Evolutionary conservation across 2,329 filamentous ascomycete species (phyloP), one percentile per base, ranked within the genome.

Genomic region (Hypoxylon sp.): DNA sequence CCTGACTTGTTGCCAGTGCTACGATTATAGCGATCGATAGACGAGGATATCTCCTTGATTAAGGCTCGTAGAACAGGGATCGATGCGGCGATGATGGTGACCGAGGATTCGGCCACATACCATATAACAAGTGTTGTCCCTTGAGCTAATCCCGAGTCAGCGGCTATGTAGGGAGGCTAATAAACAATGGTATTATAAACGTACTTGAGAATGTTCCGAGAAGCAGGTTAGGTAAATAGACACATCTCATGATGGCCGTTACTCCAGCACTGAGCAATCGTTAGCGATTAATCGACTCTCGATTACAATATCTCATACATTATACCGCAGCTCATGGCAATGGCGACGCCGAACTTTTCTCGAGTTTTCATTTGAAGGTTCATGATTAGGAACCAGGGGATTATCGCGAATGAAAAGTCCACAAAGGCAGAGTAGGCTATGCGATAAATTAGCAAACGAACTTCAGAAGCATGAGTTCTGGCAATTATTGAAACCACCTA

Each of bases 61-160:
- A 76, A 69, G n/a, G 71, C 74, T 1, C 75, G 73, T 6, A 77
- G 58, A n/a, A 77, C 75, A 7, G 76, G 76, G 22, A 77, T 76
- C 2, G 74, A 77, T 36, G 74, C 71, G 4, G 74, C 75, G 2
- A 76, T 66, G 22, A 77, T 73, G 5, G 74, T 73, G 2, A 65
- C 70, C 14, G 70, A 58, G 3, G 72, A 62, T 57, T 77, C 75
- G 11, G 72, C 74, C 0, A 67, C 64, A 14, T 68, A 71, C 75
- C 75, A 77, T 8, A 76, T 73, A 2, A 73, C 69, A 2, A 76
- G 62, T 20, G 67, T 64, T 32, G 63, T 68, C 50, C 67, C 60
- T 55, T 61, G 44, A 18, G 51, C 59, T 55, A 24, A 20, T 40
- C 33, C 11, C 18, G 16, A 14, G 59, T 64, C 18, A 64, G 56